A percentile compares a stretch with the other conserved stretches of the same genome.
Evolutionary conservation across 495 filamentous ascomycete genomes (phyloP).

Genomic region (Aspergillus leporis): DNA sequence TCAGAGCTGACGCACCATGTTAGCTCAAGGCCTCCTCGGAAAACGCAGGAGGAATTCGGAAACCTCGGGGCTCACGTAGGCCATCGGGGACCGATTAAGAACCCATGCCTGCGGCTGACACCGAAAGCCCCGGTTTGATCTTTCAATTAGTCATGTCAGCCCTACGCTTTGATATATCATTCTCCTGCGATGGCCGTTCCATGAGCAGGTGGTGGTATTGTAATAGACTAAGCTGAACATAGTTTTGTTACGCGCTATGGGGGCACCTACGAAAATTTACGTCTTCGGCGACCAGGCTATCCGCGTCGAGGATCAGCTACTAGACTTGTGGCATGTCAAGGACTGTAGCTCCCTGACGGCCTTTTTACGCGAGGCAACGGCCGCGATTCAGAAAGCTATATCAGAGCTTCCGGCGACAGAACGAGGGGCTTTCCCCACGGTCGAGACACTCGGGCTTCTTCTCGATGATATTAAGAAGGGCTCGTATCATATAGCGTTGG

Average conservation of each 20-base stretch:
- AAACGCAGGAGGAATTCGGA: too few species aligned
- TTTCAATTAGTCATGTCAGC: too few species aligned
- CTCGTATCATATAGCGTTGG: neutral
- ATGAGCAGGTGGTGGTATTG: too few species aligned
- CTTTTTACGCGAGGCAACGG: constrained; percentile 61
- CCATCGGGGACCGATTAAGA: too few species aligned
- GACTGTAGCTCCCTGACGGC: constrained; percentile 60
- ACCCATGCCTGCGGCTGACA: too few species aligned
- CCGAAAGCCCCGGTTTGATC: too few species aligned
- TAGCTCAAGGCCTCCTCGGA: too few species aligned
- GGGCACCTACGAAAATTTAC: constrained; percentile 28
- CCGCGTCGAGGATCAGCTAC: constrained; percentile 63
- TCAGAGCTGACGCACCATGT: too few species aligned
- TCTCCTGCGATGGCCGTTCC: too few species aligned
- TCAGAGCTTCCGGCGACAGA: neutral
- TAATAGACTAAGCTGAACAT: too few species aligned
- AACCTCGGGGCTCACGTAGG: too few species aligned
- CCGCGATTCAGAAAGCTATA: constrained; percentile 43
- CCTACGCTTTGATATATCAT: too few species aligned
- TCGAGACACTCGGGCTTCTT: neutral
- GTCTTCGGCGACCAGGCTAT: constrained; percentile 78
- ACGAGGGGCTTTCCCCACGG: neutral
- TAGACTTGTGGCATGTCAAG: constrained; percentile 58
- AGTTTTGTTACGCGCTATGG: neutral
- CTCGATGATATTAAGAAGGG: neutral